These are phyloP conservation scores for Colletotrichum simmondsii DNA, from an alignment of 2,329 filamentous ascomycete genomes.

Conservation along the genomic window DNA sequence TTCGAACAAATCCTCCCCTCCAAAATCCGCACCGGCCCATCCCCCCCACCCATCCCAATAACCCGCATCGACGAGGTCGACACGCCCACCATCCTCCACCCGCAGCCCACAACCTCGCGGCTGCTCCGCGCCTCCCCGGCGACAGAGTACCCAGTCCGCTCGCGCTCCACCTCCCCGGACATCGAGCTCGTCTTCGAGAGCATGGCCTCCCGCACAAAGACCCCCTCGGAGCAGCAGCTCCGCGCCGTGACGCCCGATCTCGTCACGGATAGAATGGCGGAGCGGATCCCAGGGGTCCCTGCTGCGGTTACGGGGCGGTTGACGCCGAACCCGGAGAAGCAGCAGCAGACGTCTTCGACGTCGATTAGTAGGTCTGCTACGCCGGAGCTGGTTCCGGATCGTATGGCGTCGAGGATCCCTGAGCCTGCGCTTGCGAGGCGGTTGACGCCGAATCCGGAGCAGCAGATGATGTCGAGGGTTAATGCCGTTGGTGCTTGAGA, in stretches of 20 bases:
- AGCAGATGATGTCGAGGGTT: slow-evolving; percentile 47
- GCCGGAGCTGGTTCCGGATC: slow-evolving; percentile 67
- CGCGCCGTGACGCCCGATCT: slow-evolving; percentile 64
- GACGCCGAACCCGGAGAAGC: slow-evolving; percentile 60
- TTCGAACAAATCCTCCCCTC: slow-evolving; percentile 69
- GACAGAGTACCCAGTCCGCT: slow-evolving; percentile 65
- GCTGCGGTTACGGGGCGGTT: slow-evolving; percentile 52
- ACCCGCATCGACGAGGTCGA: slow-evolving; percentile 56
- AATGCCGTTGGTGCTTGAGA: slow-evolving; percentile 41
- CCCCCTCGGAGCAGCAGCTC: slow-evolving; percentile 54
- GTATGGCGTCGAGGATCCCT: slow-evolving; percentile 50
- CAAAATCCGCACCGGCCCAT: slow-evolving; percentile 64
- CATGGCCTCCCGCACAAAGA: slow-evolving; percentile 31
- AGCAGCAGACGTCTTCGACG: slow-evolving; percentile 33
- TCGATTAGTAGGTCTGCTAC: slow-evolving; percentile 48
- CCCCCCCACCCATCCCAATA: slow-evolving; percentile 42
- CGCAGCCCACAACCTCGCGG: slow-evolving; percentile 66
- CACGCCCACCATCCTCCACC: slow-evolving; percentile 59
- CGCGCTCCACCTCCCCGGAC: slow-evolving; percentile 51
- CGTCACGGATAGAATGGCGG: slow-evolving; percentile 59
- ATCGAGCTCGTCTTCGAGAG: slow-evolving; percentile 31
- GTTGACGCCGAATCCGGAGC: slow-evolving; percentile 60
- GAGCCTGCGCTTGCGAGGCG: slow-evolving; percentile 56
- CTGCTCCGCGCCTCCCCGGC: slow-evolving; percentile 66
- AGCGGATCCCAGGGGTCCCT: slow-evolving; percentile 55